Base-by-base conservation (phyloP, 1,284 basidiomycete species). In the Sphagnurus paluster region DNA sequence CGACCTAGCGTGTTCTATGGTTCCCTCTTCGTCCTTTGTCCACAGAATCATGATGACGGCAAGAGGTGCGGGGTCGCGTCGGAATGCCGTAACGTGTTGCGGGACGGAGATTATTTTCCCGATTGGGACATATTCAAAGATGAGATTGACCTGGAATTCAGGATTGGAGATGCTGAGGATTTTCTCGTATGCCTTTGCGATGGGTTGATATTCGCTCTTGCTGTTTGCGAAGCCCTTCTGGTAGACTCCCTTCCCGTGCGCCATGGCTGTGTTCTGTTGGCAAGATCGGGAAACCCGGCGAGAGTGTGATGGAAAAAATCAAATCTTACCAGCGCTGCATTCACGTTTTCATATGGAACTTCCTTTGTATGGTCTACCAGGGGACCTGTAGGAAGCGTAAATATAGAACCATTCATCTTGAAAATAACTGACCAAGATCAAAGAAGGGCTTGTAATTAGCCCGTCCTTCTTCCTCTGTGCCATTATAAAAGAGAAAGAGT, bases 321-420 rank as follows among this genome's bases (percentile, higher is more conserved):
- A n/a, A n/a, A n/a, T n/a, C 39, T 39, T 42, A 65, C 68, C 49
- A 60, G 57, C 5, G 66, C 25, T 1, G 49, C 42, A 49, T 79
- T 79, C 10, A 79, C 38, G 34, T 66, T 43, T 52, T 75, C 75
- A 48, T 72, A 79, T 0, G 78, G 76, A 0, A 75, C 63, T 56
- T 77, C 71, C 26, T 57, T 48, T 2, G 70, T 60, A 13, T 54
- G 49, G 50, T 78, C 73, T 2, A 59, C 56, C 5, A 73, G 41
- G 10, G 74, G 75, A 11, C 64, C 74, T 73, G 40, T 28, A 42
- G n/a, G 32, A 17, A 6, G 35, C n/a, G n/a, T n/a, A n/a, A n/a
- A n/a, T n/a, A n/a, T n/a, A n/a, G 30, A 20, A 42, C 44, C 11
- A n/a, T 46, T 16, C 16, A 13, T 26, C 21, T n/a, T 14, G 1